A percentile compares a stretch with the other conserved stretches of the same genome.
Conservation (phyloP, 2,329 filamentous ascomycete species). For the Talaromyces rugulosus region DNA sequence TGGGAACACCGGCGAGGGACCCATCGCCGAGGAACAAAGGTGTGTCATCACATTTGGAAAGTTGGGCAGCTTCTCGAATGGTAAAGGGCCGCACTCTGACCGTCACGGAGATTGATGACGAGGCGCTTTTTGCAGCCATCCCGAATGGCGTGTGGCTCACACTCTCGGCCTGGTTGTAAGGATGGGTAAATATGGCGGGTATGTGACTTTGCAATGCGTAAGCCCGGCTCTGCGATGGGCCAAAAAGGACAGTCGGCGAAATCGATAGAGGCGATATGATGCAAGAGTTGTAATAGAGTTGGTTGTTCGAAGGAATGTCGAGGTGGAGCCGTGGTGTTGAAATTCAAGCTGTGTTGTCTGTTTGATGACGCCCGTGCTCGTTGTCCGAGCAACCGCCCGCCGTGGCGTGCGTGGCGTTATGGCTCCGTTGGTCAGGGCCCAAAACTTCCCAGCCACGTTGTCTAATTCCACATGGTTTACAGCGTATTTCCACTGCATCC, state of each 20-base stretch:
- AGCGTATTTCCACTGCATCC: neutral
- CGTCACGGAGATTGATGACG: conserved; percentile 49
- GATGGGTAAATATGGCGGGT: neutral
- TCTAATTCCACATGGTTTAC: neutral
- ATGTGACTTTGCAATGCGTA: neutral
- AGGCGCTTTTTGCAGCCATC: conserved; percentile 42
- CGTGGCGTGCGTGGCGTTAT: conserved; percentile 4
- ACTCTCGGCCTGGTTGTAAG: neutral
- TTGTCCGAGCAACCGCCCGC: conserved; percentile 10
- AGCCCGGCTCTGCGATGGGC: neutral
- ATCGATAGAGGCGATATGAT: conserved; percentile 11
- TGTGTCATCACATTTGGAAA: conserved; percentile 71
- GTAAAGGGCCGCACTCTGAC: conserved; percentile 65
- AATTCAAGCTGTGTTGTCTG: conserved; percentile 10
- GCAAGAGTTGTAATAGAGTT: conserved; percentile 4
- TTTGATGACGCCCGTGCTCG: conserved; percentile 6
- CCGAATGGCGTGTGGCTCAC: neutral
- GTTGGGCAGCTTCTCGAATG: conserved; percentile 90
- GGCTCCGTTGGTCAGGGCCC: neutral
- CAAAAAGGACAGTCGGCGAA: neutral
- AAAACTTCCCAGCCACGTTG: neutral
- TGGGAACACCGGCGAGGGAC: conserved; percentile 77
- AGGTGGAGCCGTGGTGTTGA: conserved; percentile 29
- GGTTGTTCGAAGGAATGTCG: conserved; percentile 22
- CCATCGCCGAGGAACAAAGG: conserved; percentile 95